phyloP scores from a whole-genome alignment of 2,329 filamentous ascomycete genomes.

The Curvularia spicifera region DNA sequence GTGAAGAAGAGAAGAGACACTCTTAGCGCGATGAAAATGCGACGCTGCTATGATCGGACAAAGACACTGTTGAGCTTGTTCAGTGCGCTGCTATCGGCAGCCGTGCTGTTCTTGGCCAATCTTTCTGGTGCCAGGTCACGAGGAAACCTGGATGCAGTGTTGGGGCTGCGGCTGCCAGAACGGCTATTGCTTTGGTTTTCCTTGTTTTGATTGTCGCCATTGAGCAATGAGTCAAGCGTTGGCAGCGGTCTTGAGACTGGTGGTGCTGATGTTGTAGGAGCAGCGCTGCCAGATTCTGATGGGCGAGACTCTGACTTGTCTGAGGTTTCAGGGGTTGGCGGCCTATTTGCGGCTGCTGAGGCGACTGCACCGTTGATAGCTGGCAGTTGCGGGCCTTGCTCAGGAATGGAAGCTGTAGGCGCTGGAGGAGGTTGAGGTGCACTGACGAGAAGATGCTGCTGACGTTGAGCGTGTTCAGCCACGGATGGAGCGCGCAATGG shows the following conservation, averaged over 20 bases:
- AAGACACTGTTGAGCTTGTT: constrained; percentile 47
- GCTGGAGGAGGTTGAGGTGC: constrained; percentile 29
- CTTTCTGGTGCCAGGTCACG: constrained; percentile 43
- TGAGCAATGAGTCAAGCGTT: constrained; percentile 43
- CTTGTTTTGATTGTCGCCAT: constrained; percentile 36
- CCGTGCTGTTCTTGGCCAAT: constrained; percentile 42
- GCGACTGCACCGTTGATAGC: constrained; percentile 41
- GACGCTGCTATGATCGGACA: constrained; percentile 33
- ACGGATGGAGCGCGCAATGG: constrained; percentile 52
- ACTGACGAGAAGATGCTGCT: constrained; percentile 35
- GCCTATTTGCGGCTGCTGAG: constrained; percentile 33
- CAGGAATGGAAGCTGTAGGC: constrained; percentile 31
- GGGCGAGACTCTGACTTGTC: constrained; percentile 53
- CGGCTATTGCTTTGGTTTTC: constrained; percentile 47
- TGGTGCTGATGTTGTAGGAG: constrained; percentile 17
- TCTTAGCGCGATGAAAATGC: not conserved
- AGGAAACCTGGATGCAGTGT: constrained; percentile 36
- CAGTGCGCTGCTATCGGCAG: constrained; percentile 40
- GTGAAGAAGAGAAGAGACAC: not conserved
- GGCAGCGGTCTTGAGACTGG: constrained; percentile 56
- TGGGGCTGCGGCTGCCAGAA: constrained; percentile 53
- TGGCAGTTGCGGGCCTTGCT: constrained; percentile 47
- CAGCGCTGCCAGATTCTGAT: constrained; percentile 44
- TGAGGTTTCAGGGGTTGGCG: constrained; percentile 38
- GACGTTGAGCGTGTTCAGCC: constrained; percentile 50